Percentiles rank a stretch among this genome's conserved stretches.
phyloP scores from a whole-genome alignment of 768 basidiomycete genomes.

The Nidularia pulvinata region DNA sequence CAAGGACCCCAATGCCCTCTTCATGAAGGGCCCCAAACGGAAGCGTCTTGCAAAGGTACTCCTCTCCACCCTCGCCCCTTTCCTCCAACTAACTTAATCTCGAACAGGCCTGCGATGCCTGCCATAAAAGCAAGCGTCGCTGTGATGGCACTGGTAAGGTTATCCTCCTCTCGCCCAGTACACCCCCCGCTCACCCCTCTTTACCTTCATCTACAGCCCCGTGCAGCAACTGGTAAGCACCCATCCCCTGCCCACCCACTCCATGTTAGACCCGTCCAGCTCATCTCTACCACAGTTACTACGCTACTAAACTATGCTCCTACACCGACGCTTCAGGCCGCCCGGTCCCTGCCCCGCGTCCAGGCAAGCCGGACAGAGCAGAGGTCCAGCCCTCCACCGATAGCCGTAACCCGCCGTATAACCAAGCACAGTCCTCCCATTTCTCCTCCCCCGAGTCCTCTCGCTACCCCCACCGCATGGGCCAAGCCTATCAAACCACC shows the following conservation, averaged over 20 bases:
- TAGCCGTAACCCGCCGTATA: constrained; percentile 9
- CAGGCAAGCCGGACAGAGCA: constrained; percentile 40
- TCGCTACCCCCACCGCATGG: constrained; percentile 16
- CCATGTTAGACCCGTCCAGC: constrained; percentile 5
- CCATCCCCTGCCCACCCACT: constrained; percentile 8
- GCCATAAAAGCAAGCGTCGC: constrained; percentile 83
- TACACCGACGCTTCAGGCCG: constrained; percentile 82
- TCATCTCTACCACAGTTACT: constrained; percentile 50
- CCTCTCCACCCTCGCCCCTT: background rate
- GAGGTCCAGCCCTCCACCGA: constrained; percentile 21
- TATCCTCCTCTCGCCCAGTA: constrained; percentile 6
- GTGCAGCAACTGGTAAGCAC: constrained; percentile 75
- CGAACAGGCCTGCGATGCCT: constrained; percentile 70
- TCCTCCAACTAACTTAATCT: constrained; percentile 5
- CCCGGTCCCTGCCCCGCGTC: constrained; percentile 72
- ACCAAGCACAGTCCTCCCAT: constrained; percentile 11
- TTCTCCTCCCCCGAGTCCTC: constrained; percentile 16
- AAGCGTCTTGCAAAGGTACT: constrained; percentile 54
- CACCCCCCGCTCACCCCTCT: constrained; percentile 7
- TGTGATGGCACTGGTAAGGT: constrained; percentile 79
- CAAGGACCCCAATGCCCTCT: constrained; percentile 20
- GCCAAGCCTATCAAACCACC: constrained; percentile 2
- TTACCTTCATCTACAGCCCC: constrained; percentile 44
- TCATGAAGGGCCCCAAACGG: constrained; percentile 50
- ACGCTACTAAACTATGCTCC: constrained; percentile 78